Percentiles rank a stretch among this genome's conserved stretches.
These are phyloP conservation scores for Kluyveromyces siamensis DNA, from an alignment of 805 yeast species.

Conservation along the genomic window DNA sequence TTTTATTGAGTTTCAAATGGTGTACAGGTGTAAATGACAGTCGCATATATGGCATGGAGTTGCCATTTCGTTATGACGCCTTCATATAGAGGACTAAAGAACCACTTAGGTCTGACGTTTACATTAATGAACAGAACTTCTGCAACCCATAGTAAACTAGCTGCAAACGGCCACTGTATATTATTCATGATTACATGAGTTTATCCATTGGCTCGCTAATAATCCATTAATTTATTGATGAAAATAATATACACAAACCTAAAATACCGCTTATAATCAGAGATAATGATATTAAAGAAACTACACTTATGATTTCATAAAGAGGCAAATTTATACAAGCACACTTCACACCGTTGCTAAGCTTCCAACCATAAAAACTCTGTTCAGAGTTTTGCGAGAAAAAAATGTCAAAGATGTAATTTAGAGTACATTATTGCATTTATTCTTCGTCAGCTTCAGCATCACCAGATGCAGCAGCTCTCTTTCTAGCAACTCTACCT, in stretches of 20 bases:
- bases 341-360: not conserved
- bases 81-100: too few species aligned
- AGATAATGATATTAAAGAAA: slow-evolving; percentile 1
- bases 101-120: too few species aligned
- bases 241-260: not conserved
- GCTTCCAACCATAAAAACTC: slow-evolving; percentile 1
- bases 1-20: too few species aligned
- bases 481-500: slow-evolving; percentile 98
- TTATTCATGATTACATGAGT: not conserved
- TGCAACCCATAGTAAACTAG: too few species aligned
- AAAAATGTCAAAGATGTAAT: not conserved
- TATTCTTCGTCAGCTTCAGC: slow-evolving; percentile 73
- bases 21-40: not conserved
- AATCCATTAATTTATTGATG: not conserved
- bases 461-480: slow-evolving; percentile 62
- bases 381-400: not conserved
- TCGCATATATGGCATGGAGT: too few species aligned
- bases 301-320: not conserved
- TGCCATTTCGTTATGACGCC: too few species aligned
- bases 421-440: slow-evolving; percentile 24
- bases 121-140: too few species aligned
- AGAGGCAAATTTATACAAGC: not conserved
- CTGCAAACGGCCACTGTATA: too few species aligned
- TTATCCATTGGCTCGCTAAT: not conserved
- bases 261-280: slow-evolving; percentile 1